Percentiles rank a stretch among this genome's conserved stretches.
phyloP scores from a whole-genome alignment of 805 yeast species.

The Kodamaea leandrae region DNA sequence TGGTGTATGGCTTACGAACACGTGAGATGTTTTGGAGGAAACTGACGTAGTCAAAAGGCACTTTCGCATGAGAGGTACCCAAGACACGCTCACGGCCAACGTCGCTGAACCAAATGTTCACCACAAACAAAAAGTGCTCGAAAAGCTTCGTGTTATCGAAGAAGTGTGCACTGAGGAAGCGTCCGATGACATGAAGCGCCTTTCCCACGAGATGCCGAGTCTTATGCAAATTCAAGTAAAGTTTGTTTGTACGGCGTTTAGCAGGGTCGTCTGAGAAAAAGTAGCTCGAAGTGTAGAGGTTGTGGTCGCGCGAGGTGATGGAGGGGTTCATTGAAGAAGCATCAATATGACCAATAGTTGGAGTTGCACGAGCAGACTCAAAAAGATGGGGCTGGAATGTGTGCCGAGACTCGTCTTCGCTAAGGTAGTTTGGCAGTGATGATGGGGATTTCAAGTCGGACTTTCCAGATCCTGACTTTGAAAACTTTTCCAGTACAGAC shows the following conservation, averaged over 20 bases:
- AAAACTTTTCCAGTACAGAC: too few relatives aligned
- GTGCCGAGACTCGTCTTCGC: too few relatives aligned
- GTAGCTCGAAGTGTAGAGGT: constrained; percentile 55
- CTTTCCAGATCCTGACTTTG: too few relatives aligned
- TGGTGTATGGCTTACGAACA: constrained; percentile 66
- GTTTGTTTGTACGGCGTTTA: constrained; percentile 35
- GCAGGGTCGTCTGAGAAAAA: constrained; percentile 56
- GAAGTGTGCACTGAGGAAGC: constrained; percentile 45
- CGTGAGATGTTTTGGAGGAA: constrained; percentile 64
- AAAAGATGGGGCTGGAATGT: constrained; percentile 11
- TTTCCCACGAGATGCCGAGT: constrained; percentile 59
- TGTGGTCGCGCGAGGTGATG: constrained; percentile 55
- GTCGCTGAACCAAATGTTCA: constrained; percentile 77
- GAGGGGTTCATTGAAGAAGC: constrained; percentile 53
- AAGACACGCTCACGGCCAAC: constrained; percentile 70
- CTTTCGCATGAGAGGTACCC: constrained; percentile 52
- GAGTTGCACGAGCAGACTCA: constrained; percentile 45
- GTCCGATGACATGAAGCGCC: constrained; percentile 56
- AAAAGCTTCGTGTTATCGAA: constrained; percentile 65
- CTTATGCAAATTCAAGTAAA: constrained; percentile 51
- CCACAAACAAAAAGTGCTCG: constrained; percentile 58
- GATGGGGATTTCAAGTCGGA: too few relatives aligned
- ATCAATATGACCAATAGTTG: constrained; percentile 42
- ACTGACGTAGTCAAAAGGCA: constrained; percentile 55
- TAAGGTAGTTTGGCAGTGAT: too few relatives aligned